Conservation (phyloP, 805 yeast genomes). For the Metschnikowia borealis region DNA sequence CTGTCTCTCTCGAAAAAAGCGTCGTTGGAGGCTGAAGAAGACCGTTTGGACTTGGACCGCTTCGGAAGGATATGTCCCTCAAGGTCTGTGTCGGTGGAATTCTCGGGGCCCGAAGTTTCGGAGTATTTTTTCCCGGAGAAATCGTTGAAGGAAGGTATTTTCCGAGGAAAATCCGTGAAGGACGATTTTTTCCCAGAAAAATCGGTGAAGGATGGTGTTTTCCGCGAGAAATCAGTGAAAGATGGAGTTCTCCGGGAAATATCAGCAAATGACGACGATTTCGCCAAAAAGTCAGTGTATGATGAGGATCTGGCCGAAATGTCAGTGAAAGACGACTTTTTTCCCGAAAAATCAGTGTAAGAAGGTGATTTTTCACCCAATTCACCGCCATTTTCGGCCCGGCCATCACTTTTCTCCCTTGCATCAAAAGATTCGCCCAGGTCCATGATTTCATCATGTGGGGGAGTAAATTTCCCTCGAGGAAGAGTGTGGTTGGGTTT, state of each 20-base stretch:
- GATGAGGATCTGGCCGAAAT: neutral
- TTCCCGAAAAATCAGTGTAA: neutral
- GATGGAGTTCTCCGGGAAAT: neutral
- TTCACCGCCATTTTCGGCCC: no score
- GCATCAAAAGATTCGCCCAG: neutral
- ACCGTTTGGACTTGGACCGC: constrained; percentile 24
- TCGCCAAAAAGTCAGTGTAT: neutral
- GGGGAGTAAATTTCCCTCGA: neutral
- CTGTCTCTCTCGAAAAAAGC: constrained; percentile 38
- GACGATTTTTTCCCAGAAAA: neutral
- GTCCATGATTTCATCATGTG: neutral
- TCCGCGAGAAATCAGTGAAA: neutral
- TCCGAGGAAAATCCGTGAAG: neutral
- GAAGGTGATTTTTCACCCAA: neutral
- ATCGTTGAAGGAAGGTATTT: neutral
- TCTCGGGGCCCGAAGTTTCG: neutral
- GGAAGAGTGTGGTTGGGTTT: neutral
- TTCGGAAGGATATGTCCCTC: neutral
- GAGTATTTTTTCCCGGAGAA: neutral
- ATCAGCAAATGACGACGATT: neutral
- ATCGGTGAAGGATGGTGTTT: neutral
- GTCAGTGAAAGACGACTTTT: neutral
- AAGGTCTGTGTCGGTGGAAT: neutral
- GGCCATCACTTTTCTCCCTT: neutral
- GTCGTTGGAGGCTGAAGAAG: constrained; percentile 40